Evolutionary conservation across 306 rosid genomes (phyloP), one percentile per base, ranked within the genome.

Genomic region (Carpinus viminea): DNA sequence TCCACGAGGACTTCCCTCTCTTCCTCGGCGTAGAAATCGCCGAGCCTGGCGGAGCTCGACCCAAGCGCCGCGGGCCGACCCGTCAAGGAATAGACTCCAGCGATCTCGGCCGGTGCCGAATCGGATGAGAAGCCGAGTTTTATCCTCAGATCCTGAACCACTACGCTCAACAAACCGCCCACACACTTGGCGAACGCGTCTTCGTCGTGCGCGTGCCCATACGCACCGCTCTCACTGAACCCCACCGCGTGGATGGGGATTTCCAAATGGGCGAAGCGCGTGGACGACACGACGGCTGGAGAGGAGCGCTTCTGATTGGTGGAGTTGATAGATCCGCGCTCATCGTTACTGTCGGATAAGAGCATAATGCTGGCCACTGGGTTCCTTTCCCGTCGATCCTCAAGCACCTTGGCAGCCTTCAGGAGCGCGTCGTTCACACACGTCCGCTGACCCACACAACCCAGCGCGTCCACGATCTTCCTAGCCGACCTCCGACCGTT

Each of bases 361-460:
- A 96, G 86, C 8, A 96, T 48, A 31, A 96, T 84, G 69, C 91
- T 85, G 6, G 97, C 88, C 5, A 86, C 84, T 8, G 93, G 60
- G 73, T 93, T 96, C 74, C 76, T 89, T 82, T 93, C 97, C 3
- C 98, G 96, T 68, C 99, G 96, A 77, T 96, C 99, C 51, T 93
- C 97, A 5, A 96, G 83, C 0, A 96, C 97, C 59, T 93, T 96
- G 0, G 92, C 94, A 0, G 99, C 98, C 17, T 96, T 96, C 78
- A 93, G 89, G 12, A 96, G 82, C 0, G 99, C 99, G 73, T 96
- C 99, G 77, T 81, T 84, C 38, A 85, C 87, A 8, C 88, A 84
- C 24, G 82, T 68, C 1, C 84, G 89, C 11, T 89, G 91, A 2
- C 90, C 93, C 10, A 93, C 89, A 6, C 75, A 72, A 1, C 86